Percentiles rank a stretch among this genome's conserved stretches.
Conservation (phyloP, 176 grass and related monocot species). For the Olyra latifolia region DNA sequence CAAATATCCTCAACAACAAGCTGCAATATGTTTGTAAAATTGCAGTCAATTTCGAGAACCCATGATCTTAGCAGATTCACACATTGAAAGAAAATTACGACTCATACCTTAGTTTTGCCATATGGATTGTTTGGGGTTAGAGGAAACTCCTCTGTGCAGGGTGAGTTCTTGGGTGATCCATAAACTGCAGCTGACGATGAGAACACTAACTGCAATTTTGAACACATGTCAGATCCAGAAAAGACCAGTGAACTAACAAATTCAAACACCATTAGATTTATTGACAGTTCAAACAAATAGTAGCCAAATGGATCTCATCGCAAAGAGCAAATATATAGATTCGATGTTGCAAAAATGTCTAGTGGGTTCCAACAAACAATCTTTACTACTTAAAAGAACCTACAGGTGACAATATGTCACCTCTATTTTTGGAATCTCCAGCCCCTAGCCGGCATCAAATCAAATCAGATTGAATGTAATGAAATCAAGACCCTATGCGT, state of each 20-base stretch:
- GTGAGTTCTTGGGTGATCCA: constrained; percentile 75
- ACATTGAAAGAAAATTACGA: neutral
- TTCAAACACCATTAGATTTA: neutral
- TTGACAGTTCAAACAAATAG: constrained; percentile 11
- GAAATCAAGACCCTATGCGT: no score
- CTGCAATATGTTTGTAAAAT: constrained; percentile 46
- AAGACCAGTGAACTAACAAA: neutral
- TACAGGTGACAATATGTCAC: no score
- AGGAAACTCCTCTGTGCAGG: constrained; percentile 89
- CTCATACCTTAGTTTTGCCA: constrained; percentile 79
- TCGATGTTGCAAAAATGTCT: neutral
- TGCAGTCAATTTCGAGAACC: constrained; percentile 23
- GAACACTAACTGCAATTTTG: constrained; percentile 83
- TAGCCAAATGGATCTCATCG: neutral
- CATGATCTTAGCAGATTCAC: neutral
- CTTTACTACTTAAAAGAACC: no score
- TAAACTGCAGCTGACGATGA: constrained; percentile 96
- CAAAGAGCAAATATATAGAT: neutral
- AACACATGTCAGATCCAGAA: constrained; percentile 25
- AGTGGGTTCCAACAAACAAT: neutral
- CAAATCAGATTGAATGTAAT: no score
- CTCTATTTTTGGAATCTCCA: no score
- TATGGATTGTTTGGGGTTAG: constrained; percentile 88
- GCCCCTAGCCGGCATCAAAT: no score
- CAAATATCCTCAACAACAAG: constrained; percentile 94